Percentiles rank a stretch among this genome's conserved stretches.
Evolutionary conservation across 1,139 yeast species (phyloP).

Genomic region (Yamadazyma mexicana): DNA sequence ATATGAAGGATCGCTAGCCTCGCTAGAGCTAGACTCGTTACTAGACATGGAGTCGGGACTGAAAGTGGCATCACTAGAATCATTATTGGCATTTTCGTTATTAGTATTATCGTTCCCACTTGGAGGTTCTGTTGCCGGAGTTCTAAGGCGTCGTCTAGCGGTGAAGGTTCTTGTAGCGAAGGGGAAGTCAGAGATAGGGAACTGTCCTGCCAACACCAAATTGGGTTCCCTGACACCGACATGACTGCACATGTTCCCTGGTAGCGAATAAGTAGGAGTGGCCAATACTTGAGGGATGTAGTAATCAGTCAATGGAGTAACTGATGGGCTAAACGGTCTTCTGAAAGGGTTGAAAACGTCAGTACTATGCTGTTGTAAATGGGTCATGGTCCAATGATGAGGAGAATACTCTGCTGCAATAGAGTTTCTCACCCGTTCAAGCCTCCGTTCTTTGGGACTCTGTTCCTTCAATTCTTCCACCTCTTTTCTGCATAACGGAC

Average conservation of each 20-base stretch:
- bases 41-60: conserved; percentile 1
- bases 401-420: conserved; percentile 15
- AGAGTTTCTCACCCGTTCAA: conserved; percentile 16
- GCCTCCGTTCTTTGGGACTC: conserved; percentile 20
- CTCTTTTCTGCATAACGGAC: conserved; percentile 49
- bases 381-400: conserved; percentile 21
- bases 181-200: conserved; percentile 29
- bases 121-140: conserved; percentile 7
- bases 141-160: conserved; percentile 1
- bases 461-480: conserved; percentile 31
- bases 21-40: neutral
- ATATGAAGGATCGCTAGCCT: neutral
- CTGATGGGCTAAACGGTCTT: conserved; percentile 35
- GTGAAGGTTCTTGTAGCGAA: conserved; percentile 2
- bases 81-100: conserved; percentile 8
- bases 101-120: conserved; percentile 7
- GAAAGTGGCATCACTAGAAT: neutral
- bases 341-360: conserved; percentile 41
- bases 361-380: conserved; percentile 32
- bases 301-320: conserved; percentile 46
- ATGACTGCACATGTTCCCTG: conserved; percentile 7
- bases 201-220: conserved; percentile 31
- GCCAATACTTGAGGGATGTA: conserved; percentile 42
- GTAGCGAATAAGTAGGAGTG: conserved; percentile 13
- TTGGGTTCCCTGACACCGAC: conserved; percentile 24